Percentiles rank a stretch among this genome's conserved stretches.
phyloP scores from a whole-genome alignment of 208 protist genomes.

The Angomonas desouzai region DNA sequence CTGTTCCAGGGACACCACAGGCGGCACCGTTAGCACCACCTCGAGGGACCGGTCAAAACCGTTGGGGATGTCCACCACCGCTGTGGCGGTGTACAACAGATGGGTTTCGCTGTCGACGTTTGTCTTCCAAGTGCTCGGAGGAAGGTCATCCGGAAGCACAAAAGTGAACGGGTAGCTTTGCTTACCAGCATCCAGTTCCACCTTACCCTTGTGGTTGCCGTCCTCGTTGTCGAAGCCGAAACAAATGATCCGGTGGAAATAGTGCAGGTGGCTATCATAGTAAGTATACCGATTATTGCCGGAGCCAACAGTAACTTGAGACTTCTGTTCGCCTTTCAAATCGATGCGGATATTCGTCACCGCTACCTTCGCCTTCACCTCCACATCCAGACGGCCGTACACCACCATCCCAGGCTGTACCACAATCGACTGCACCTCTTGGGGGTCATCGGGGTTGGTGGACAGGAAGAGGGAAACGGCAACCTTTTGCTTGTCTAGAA shows the following conservation, averaged over 20 bases:
- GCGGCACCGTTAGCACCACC: background rate
- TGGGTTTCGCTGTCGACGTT: background rate
- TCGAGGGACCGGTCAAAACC: background rate
- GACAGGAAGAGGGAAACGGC: background rate
- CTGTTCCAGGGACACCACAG: background rate
- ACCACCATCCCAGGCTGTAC: background rate
- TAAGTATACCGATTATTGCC: background rate
- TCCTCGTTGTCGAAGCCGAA: slow-evolving; percentile 1
- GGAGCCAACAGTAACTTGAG: background rate
- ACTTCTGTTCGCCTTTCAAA: background rate
- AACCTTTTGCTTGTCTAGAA: slow-evolving; percentile 3
- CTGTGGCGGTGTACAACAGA: background rate
- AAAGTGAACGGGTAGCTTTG: slow-evolving; percentile 1
- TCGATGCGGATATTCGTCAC: background rate
- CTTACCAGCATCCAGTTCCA: background rate
- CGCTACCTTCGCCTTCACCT: background rate
- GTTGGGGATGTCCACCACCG: background rate
- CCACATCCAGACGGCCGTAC: slow-evolving; percentile 2
- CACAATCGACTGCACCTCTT: background rate
- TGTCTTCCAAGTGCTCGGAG: background rate
- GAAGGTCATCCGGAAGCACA: background rate
- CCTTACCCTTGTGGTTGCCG: background rate
- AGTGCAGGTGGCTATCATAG: background rate
- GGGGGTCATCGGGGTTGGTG: background rate
- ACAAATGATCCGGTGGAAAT: slow-evolving; percentile 4